Conservation (phyloP, 768 basidiomycete species). For the Termitomyces sp. region DNA sequence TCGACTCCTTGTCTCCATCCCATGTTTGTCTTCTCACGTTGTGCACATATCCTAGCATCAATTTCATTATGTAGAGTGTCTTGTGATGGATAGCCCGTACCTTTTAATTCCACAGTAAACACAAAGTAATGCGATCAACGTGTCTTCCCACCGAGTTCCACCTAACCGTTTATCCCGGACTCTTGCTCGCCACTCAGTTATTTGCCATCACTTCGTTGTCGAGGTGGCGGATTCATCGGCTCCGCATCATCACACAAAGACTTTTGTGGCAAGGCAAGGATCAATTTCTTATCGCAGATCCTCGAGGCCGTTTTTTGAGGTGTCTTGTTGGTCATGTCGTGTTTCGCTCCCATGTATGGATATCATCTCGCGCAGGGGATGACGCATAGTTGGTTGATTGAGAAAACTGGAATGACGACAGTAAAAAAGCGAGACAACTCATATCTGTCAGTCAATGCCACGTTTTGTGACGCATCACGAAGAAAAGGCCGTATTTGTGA, state of each 20-base stretch:
- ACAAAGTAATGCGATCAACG: not conserved
- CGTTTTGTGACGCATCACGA: not conserved
- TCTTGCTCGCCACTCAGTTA: not conserved
- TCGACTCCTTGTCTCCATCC: too few species aligned
- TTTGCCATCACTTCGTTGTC: not conserved
- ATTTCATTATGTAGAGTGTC: not conserved
- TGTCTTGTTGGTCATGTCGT: not conserved
- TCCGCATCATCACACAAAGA: not conserved
- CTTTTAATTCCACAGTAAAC: not conserved
- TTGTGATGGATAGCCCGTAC: not conserved
- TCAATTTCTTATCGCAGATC: slow-evolving; percentile 1
- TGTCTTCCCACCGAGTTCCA: not conserved
- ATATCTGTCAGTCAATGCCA: not conserved
- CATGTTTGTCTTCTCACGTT: not conserved
- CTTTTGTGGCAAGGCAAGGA: not conserved
- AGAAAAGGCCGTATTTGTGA: not conserved
- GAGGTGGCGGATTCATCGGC: not conserved
- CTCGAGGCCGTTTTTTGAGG: not conserved
- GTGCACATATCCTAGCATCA: not conserved
- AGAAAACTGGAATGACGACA: not conserved
- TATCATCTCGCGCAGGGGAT: not conserved
- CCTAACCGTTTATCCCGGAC: not conserved
- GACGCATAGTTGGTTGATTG: not conserved
- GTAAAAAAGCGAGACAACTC: not conserved
- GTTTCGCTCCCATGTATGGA: not conserved